Base-by-base conservation (phyloP, 176 grass and related monocot species). In the Lolium perenne region DNA sequence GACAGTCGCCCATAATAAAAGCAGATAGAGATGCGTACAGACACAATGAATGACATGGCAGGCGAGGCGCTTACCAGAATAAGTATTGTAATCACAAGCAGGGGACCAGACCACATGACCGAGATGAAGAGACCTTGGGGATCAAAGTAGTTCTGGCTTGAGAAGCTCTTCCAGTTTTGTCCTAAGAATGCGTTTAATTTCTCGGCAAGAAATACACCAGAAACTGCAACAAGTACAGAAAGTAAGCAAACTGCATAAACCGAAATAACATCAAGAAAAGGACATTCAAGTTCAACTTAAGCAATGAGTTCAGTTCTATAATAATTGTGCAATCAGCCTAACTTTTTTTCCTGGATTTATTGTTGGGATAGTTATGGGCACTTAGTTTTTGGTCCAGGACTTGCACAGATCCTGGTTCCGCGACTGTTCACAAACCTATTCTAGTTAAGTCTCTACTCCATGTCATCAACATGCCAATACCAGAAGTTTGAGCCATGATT, bases 91-190 rank as follows among this genome's bases (percentile, higher is more conserved):
- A 92, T 89, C 76, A 94, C 7, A 17, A 98, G 85, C 38, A 95
- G 88, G 20, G 95, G 95, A 3, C 95, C 93, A 29, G 95, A 98
- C 95, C 95, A 95, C 71, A 98, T 21, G 0, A 94, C 93, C 51
- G 95, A 98, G 79, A 98, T 88, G 83, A 98, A 98, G 32, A 95
- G 85, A 38, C 95, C 90, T 81, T 94, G 89, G 35, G 88, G 89
- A 79, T 98, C 95, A 83, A 98, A 98, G 80, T 98, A 95, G 60
- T 98, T 98, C 82, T 98, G 95, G 73, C 83, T 89, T 46, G 93
- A 89, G 80, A 98, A 98, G 86, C 89, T 95, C 86, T 89, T 92
- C 95, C 95, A 98, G 79, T 91, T 84, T 82, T 87, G 67, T n/a
- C 85, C 91, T 47, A 94, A 72, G 69, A 95, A 92, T 17, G 76